Evolutionary conservation across 2,329 filamentous ascomycete genomes (phyloP), one percentile per base, ranked within the genome.

Genomic region (Penicillium sp.): DNA sequence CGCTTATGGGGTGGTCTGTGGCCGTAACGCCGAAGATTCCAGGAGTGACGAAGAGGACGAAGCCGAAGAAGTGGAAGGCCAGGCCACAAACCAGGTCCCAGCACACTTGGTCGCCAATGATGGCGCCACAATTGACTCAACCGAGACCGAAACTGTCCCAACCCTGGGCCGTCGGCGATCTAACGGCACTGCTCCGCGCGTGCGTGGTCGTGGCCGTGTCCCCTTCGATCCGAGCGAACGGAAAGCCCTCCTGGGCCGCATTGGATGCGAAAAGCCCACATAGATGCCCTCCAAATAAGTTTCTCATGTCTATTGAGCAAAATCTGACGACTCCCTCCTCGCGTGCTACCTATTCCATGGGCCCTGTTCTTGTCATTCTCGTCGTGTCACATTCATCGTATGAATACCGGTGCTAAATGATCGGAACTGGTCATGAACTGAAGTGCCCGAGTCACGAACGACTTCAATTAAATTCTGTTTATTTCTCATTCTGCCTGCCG

Each of bases 1-100:
- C 2, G 90, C 90, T 18, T 78, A 87, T 54, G 84, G 86, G 53
- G 90, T 97, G 5, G 66, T 97, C 30, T 80, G 79, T 42, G 67
- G 64, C 14, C 91, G 92, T 28, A 81, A 82, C 28, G 90, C 92
- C 4, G 90, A 96, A 56, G 93, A 99, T 64, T 80, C 83, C 14
- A 83, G 93, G 48, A 95, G 89, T 55, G 92, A 96, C 60, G 86
- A 75, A 5, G 88, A 84, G 18, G 84, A 80, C 2, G 82, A 82
- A 19, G 78, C 80, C 12, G 74, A 80, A n/a, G 75, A 45, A 39
- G 42, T 49, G 3, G 46, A 50, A 4, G 25, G 28, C 12, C 36
- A 52, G 22, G 11, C 45, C 14, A 13, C 46, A 34, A 27, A 78
- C 14, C 62, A 69, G 28, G 55, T 44, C 30, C 41, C 60, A 35